Evolutionary conservation across 163 green algal genomes (phyloP).

Genomic region (Scenedesmus sp.): DNA sequence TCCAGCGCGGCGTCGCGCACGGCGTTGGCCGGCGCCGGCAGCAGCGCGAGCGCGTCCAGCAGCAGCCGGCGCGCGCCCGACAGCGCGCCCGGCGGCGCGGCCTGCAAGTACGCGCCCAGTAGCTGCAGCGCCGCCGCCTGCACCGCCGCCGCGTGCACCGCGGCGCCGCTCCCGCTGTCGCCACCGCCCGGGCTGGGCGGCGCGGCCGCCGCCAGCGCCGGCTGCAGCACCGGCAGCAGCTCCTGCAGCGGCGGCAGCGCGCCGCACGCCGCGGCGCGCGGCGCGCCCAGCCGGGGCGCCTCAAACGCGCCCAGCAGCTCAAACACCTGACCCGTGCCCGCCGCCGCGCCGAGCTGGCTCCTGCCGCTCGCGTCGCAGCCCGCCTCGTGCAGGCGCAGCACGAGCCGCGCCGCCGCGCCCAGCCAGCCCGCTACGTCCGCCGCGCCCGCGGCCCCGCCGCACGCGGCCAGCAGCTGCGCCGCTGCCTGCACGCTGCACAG

Average conservation of each 20-base stretch:
- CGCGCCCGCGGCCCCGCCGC: background rate
- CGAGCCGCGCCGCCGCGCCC: background rate
- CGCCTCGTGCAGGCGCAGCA: background rate
- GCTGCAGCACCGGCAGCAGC: slow-evolving; percentile 25
- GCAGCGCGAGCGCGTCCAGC: background rate
- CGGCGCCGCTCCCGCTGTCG: background rate
- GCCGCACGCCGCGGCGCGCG: background rate
- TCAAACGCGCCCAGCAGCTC: background rate
- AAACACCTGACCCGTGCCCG: too few relatives aligned
- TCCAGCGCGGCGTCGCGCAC: slow-evolving; percentile 21
- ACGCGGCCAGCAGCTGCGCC: too few relatives aligned
- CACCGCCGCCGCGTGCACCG: background rate
- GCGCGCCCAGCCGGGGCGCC: background rate
- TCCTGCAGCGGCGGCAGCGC: slow-evolving; percentile 5
- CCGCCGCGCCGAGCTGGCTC: too few relatives aligned
- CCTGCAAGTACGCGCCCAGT: slow-evolving; percentile 8
- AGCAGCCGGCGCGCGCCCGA: background rate
- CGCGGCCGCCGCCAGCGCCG: background rate
- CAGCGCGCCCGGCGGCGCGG: background rate
- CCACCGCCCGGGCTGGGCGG: background rate
- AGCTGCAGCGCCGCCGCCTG: slow-evolving; percentile 27
- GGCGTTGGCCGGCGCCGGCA: background rate
- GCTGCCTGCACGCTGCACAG: background rate
- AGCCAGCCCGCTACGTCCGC: slow-evolving; percentile 15
- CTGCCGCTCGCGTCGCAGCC: too few relatives aligned